A percentile compares a stretch with the other conserved stretches of the same genome.
Conservation (phyloP, 2,329 filamentous ascomycete species). For the Passalora sequoiae region DNA sequence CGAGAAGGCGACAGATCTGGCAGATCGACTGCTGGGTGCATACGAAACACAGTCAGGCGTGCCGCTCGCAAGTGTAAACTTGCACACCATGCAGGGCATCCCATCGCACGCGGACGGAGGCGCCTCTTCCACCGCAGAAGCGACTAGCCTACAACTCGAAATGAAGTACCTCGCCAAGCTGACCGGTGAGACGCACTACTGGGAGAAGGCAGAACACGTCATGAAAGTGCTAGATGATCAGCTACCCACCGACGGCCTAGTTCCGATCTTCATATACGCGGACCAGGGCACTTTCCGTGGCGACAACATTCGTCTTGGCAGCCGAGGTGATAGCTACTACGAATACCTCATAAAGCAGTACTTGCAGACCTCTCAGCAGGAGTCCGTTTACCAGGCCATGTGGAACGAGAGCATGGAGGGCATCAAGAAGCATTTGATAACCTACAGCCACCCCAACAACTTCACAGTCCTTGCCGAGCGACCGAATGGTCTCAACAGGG, state of each 20-base stretch:
- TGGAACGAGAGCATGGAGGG: slow-evolving; percentile 83
- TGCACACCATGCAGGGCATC: slow-evolving; percentile 70
- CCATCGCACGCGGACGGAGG: slow-evolving; percentile 78
- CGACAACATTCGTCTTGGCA: slow-evolving; percentile 83
- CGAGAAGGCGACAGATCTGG: slow-evolving; percentile 90
- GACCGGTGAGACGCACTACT: slow-evolving; percentile 87
- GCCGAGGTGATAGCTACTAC: slow-evolving; percentile 95
- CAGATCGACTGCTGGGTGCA: slow-evolving; percentile 77
- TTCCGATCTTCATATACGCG: slow-evolving; percentile 87
- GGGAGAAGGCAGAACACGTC: slow-evolving; percentile 84
- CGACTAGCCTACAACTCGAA: slow-evolving; percentile 86
- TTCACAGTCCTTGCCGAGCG: slow-evolving; percentile 89
- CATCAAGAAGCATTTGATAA: slow-evolving; percentile 85
- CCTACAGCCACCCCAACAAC: slow-evolving; percentile 73
- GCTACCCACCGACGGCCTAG: slow-evolving; percentile 69
- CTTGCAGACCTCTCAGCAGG: slow-evolving; percentile 81
- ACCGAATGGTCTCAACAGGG: slow-evolving; percentile 62
- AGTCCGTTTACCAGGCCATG: slow-evolving; percentile 82
- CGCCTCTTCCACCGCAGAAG: slow-evolving; percentile 89
- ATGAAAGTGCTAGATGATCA: slow-evolving; percentile 89
- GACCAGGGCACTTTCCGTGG: slow-evolving; percentile 73
- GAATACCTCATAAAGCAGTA: slow-evolving; percentile 99
- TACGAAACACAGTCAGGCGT: slow-evolving; percentile 84
- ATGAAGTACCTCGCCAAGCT: slow-evolving; percentile 96
- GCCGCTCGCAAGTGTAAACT: slow-evolving; percentile 84